These are phyloP conservation scores for Symbiodinium pilosum DNA, from an alignment of 73 alveolate genomes.

Conservation along the genomic window DNA sequence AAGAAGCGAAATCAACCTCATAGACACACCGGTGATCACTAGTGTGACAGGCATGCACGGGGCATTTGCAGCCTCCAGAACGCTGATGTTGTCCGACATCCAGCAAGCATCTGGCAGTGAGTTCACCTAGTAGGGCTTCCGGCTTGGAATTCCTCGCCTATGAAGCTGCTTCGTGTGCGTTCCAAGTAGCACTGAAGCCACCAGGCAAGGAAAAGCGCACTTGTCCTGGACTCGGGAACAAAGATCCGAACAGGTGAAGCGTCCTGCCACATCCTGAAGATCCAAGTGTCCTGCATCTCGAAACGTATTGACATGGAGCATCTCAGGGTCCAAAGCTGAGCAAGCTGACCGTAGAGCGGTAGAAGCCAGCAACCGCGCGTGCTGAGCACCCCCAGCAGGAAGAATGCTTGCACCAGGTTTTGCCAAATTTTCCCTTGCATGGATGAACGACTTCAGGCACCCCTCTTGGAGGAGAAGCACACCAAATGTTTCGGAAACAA, in stretches of 20 bases:
- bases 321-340: background rate
- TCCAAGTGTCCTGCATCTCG: conserved; percentile 38
- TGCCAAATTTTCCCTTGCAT: conserved; percentile 22
- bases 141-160: background rate
- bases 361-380: conserved; percentile 25
- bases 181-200: conserved; percentile 56
- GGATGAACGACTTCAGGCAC: conserved; percentile 28
- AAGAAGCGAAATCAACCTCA: conserved; percentile 40
- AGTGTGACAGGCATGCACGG: too few relatives aligned
- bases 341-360: conserved; percentile 6
- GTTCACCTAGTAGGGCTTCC: background rate
- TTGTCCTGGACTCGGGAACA: background rate
- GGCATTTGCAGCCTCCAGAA: conserved; percentile 61
- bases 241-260: background rate
- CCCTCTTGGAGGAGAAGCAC: conserved; percentile 66
- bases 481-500: conserved; percentile 84
- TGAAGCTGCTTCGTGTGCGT: background rate
- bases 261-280: too few relatives aligned
- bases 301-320: conserved; percentile 6
- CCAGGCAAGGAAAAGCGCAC: conserved; percentile 72
- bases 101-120: conserved; percentile 37
- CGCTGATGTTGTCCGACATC: conserved; percentile 45
- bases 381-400: conserved; percentile 56
- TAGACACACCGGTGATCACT: background rate
- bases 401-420: background rate